phyloP scores from a whole-genome alignment of 768 basidiomycete species.

The Suillus cothurnatus region DNA sequence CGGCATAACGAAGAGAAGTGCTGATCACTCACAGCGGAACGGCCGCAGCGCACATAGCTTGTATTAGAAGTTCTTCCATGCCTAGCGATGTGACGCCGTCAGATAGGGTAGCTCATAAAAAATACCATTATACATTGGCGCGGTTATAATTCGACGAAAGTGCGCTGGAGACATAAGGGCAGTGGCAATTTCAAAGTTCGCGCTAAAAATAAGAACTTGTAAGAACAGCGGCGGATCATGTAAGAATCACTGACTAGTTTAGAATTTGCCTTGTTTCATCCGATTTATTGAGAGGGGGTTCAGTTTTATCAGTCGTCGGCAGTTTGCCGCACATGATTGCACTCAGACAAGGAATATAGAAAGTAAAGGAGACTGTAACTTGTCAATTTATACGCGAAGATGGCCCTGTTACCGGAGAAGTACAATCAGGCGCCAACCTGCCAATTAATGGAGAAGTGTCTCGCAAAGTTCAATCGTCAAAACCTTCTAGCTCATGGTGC shows the following conservation, averaged over 20 bases:
- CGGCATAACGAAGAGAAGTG: background rate
- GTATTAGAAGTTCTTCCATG: background rate
- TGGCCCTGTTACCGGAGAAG: background rate
- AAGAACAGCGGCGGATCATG: background rate
- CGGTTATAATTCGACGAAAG: background rate
- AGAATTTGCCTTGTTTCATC: background rate
- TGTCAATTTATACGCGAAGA: background rate
- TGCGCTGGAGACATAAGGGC: background rate
- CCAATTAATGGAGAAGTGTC: background rate
- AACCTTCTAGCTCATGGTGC: background rate
- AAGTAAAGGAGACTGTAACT: background rate
- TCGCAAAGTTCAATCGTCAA: background rate
- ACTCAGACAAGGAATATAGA: background rate
- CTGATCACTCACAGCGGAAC: background rate
- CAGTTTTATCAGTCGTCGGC: background rate
- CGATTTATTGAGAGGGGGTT: background rate
- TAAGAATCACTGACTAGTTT: background rate
- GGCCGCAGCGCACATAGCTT: background rate
- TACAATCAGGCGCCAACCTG: background rate
- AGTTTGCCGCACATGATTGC: background rate
- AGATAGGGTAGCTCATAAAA: background rate
- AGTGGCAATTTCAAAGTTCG: constrained; percentile 1
- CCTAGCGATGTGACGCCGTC: background rate
- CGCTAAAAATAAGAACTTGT: background rate
- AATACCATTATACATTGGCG: background rate